These are phyloP conservation scores for Microcyclospora tardicrescens DNA, from an alignment of 2,329 filamentous ascomycete genomes.

Conservation along the genomic window DNA sequence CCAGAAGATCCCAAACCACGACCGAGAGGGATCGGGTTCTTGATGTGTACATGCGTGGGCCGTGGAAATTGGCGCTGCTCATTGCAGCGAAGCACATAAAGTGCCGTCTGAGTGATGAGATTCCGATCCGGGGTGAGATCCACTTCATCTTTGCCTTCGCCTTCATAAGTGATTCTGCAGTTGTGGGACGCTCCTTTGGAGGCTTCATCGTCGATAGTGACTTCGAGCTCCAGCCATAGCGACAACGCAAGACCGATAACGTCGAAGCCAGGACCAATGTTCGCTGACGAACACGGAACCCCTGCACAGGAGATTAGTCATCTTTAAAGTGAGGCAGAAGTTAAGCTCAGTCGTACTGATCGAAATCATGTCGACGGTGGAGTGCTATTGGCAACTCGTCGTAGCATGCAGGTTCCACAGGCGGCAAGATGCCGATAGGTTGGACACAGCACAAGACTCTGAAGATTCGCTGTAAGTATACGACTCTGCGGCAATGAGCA, in stretches of 20 bases:
- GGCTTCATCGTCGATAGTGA: constrained; percentile 54
- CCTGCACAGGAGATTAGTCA: constrained; percentile 8
- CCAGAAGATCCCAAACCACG: constrained; percentile 90
- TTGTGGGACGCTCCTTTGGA: constrained; percentile 55
- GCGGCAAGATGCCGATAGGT: too few relatives aligned
- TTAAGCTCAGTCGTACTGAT: constrained; percentile 7
- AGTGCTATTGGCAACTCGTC: too few relatives aligned
- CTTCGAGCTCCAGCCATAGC: constrained; percentile 79
- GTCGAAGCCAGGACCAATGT: constrained; percentile 94
- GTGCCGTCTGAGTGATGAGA: constrained; percentile 82
- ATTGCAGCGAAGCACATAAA: constrained; percentile 91
- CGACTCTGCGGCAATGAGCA: too few relatives aligned
- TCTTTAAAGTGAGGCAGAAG: neutral
- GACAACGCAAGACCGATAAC: constrained; percentile 91
- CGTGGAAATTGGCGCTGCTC: constrained; percentile 69
- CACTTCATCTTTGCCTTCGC: constrained; percentile 65
- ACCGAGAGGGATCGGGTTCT: constrained; percentile 88
- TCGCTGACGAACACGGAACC: constrained; percentile 89
- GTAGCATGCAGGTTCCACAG: too few relatives aligned
- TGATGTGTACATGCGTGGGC: constrained; percentile 84
- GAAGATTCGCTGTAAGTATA: too few relatives aligned
- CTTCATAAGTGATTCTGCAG: constrained; percentile 84
- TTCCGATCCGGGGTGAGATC: constrained; percentile 75
- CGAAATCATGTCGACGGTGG: constrained; percentile 10
- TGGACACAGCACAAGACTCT: too few relatives aligned